Conservation (phyloP, 139 green algal genomes). For the Desmodesmus armatus region DNA sequence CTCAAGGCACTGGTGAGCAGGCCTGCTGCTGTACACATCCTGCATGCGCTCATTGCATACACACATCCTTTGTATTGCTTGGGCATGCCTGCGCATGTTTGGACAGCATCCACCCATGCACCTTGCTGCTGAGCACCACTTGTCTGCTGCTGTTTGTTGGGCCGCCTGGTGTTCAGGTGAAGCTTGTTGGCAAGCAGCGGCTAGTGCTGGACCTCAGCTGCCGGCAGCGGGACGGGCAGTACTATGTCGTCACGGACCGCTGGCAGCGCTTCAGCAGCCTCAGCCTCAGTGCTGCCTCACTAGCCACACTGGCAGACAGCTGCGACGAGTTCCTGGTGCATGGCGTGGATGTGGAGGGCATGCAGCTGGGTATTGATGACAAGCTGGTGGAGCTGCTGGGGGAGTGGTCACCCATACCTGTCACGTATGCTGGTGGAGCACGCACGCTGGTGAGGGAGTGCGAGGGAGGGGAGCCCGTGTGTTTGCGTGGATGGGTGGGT, state of each 20-base stretch:
- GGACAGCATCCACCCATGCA: background rate
- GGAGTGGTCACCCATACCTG: constrained; percentile 76
- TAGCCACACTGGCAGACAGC: constrained; percentile 76
- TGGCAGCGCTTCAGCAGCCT: constrained; percentile 71
- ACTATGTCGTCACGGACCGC: constrained; percentile 81
- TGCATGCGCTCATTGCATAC: background rate
- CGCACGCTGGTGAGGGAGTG: constrained; percentile 84
- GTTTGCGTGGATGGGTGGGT: too few relatives aligned
- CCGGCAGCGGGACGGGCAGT: constrained; percentile 72
- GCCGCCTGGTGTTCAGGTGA: constrained; percentile 68
- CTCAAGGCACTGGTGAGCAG: constrained; percentile 79
- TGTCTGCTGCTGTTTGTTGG: background rate
- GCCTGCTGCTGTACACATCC: too few relatives aligned
- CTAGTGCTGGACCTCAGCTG: constrained; percentile 98
- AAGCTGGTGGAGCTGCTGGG: constrained; percentile 92
- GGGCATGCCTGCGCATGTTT: too few relatives aligned
- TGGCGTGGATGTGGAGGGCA: constrained; percentile 98
- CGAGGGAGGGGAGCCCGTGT: too few relatives aligned
- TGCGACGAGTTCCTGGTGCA: constrained; percentile 98
- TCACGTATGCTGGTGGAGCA: constrained; percentile 97
- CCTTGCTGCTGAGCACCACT: background rate
- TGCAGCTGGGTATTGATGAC: constrained; percentile 96
- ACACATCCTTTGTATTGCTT: background rate
- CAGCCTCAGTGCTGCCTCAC: constrained; percentile 63
- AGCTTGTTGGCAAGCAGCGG: constrained; percentile 85